Base-by-base conservation (phyloP, 2,329 filamentous ascomycete species). In the Davidsoniella eucalypti region DNA sequence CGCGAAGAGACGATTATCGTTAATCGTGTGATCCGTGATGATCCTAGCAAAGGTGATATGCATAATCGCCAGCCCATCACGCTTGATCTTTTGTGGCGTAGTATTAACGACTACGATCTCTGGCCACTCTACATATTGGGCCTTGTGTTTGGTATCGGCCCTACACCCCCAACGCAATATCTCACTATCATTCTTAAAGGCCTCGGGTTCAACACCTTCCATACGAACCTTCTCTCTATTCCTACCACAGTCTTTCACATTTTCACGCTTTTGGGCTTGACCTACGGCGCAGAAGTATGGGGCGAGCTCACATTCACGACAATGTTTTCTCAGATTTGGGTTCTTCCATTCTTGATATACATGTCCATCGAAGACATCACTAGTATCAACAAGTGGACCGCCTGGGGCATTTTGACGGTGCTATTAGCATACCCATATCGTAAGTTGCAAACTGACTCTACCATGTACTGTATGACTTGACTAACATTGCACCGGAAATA, bases 1-100 rank as follows among this genome's bases (percentile, higher is more conserved):
- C 69, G 71, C 14, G 76, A 80, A 55, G 72, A 78, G 52, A 65
- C 65, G 18, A 80, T 82, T 52, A 68, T 81, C 2, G 73, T 80
- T 38, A 81, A 80, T 55, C 66, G 79, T 1, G 61, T 70, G 7
- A 56, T 70, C 6, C 71, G 78, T 1, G 78, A 82, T 42, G 78
- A 80, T 51, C 76, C 76, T 0, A 69, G 67, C 42, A 77, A 76
- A 57, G 71, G 71, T 50, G 68, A 69, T 47, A 78, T 80, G 73
- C 73, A 78, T 57, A 79, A 79, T 54, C 69, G 76, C 4, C 64
- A 78, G 58, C 69, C 70, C 0, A 69, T 80, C 33, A 73, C 71
- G 0, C 65, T 64, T 0, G 62, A 59, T 3, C 61, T 68, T 1
- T 66, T 78, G 1, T 76, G 70, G 68, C 60, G 72, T 25, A 69